Evolutionary conservation across 768 basidiomycete species (phyloP).

Genomic region (Mycena latifolia): DNA sequence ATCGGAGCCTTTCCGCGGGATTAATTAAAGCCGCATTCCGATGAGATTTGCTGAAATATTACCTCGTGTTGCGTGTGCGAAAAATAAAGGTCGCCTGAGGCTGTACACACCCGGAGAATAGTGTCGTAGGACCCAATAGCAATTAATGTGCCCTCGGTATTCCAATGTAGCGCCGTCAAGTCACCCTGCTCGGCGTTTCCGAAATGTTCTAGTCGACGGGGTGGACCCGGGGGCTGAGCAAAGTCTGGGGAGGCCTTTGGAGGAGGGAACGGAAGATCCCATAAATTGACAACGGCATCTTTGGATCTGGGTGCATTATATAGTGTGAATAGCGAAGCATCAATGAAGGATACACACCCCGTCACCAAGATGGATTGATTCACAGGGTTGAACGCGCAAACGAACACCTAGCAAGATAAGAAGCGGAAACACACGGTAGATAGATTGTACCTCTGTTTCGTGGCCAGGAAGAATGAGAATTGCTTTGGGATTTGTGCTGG

Average conservation of each 20-base stretch:
- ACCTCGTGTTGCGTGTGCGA: constrained; percentile 76
- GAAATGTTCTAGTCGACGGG: constrained; percentile 63
- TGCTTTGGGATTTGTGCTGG: constrained; percentile 54
- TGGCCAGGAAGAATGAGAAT: constrained; percentile 69
- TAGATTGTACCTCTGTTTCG: constrained; percentile 62
- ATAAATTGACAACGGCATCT: constrained; percentile 80
- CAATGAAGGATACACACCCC: constrained; percentile 61
- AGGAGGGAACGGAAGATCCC: constrained; percentile 69
- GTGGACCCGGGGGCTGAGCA: constrained; percentile 47
- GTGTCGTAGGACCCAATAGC: constrained; percentile 86
- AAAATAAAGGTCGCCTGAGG: constrained; percentile 72
- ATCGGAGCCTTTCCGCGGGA: constrained; percentile 75
- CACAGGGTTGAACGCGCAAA: constrained; percentile 83
- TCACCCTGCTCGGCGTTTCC: constrained; percentile 65
- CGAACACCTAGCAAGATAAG: constrained; percentile 70
- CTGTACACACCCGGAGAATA: constrained; percentile 75
- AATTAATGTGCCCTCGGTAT: constrained; percentile 75
- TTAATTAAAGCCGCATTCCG: constrained; percentile 36
- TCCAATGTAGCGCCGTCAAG: constrained; percentile 85
- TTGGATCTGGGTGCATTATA: constrained; percentile 66
- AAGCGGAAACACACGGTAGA: constrained; percentile 8
- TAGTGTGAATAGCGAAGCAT: constrained; percentile 11
- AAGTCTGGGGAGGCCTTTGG: constrained; percentile 44
- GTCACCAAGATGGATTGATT: constrained; percentile 72
- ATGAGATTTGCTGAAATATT: constrained; percentile 32